phyloP scores from a whole-genome alignment of 1,139 yeast genomes.

The Arxiozyma slooffiae region DNA sequence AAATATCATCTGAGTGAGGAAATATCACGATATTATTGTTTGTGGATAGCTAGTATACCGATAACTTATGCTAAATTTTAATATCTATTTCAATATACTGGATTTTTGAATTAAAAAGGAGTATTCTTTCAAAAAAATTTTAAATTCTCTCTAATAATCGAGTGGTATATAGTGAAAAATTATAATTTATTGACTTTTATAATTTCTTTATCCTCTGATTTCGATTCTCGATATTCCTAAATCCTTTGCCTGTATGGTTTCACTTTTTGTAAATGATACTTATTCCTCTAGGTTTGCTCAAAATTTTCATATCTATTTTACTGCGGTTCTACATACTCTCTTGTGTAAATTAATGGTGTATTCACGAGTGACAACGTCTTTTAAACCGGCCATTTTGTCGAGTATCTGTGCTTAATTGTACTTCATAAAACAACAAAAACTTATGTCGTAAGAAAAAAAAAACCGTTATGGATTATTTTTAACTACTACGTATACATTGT shows the following conservation, averaged over 20 bases:
- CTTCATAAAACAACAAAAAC: too few species aligned
- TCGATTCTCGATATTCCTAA: too few species aligned
- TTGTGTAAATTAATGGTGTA: slow-evolving; percentile 99
- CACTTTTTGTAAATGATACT: not conserved
- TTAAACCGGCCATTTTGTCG: slow-evolving; percentile 70
- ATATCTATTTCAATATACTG: not conserved
- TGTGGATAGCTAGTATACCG: not conserved
- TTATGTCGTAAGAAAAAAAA: too few species aligned
- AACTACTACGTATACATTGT: not conserved
- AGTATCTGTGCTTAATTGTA: slow-evolving; percentile 17
- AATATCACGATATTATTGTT: too few species aligned
- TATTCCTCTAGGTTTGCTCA: not conserved
- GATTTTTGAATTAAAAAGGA: not conserved
- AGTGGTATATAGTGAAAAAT: too few species aligned
- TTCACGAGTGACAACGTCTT: slow-evolving; percentile 99
- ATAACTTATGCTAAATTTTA: too few species aligned
- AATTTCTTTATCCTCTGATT: too few species aligned
- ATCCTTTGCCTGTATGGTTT: too few species aligned
- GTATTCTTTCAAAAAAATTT: too few species aligned
- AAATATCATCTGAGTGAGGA: not conserved
- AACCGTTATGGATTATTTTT: too few species aligned
- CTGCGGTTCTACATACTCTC: slow-evolving; percentile 61
- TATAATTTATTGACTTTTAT: too few species aligned
- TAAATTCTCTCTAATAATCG: too few species aligned
- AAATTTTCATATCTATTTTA: not conserved